Base-by-base conservation (phyloP, 2,329 filamentous ascomycete species). In the Stemphylium beticola region DNA sequence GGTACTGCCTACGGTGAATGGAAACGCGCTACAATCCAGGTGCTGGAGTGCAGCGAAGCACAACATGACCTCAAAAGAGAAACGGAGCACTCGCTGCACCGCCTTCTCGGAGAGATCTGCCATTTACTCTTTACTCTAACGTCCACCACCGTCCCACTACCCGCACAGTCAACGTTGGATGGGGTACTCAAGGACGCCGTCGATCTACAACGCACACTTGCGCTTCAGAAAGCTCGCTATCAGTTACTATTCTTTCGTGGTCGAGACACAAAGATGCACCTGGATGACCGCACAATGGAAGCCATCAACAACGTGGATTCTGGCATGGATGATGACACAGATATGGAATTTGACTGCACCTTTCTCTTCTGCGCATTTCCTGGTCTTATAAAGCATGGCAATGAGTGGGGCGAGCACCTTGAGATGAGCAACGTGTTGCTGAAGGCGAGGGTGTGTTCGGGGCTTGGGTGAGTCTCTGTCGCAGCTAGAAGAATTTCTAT, bases 321-420 rank as follows among this genome's bases (percentile, higher is more conserved):
- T 11, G 42, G 40, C 7, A 42, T 61, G 34, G 72, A 72, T 24
- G 71, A 74, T 4, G 65, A 64, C 7, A 49, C 50, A 3, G 58
- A 65, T 39, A 47, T 55, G 15, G 31, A 56, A 4, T 37, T 20
- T 17, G 55, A 67, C 9, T 62, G 55, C 11, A 52, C 15, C 7
- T 65, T 74, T 20, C 26, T 49, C 1, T 74, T 74, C 50, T 75
- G 72, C 43, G 66, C 74, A 1, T 75, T 73, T 34, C 72, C 72
- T 1, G 66, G 65, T 17, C 38, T 75, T 4, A 52, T 73, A 43
- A 75, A 74, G 43, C 66, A 58, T 14, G 70, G 69, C 0, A 54
- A 71, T 43, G 68, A 72, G 37, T 53, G 58, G 33, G 70, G 67
- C 4, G 65, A 72, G 15, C 55, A 68, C 32, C 22, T 38, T 18